Evolutionary conservation across 208 protist species (phyloP), one percentile per base, ranked within the genome.

Genomic region (Crithidia expoeki): DNA sequence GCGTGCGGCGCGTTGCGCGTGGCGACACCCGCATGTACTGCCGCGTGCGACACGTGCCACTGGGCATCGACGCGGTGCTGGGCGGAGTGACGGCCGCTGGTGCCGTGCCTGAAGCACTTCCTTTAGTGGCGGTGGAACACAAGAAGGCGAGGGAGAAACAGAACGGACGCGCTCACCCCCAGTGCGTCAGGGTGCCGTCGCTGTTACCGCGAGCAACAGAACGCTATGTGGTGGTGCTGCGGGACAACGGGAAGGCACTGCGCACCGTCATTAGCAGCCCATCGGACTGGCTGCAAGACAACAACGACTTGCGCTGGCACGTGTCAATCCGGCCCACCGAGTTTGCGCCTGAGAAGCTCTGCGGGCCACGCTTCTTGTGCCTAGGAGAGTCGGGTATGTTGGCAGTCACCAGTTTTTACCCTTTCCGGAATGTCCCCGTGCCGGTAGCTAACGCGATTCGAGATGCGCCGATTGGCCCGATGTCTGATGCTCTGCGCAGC

Each of bases 401-500:
- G 0, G 65, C 65, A 2, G 17, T 28, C 1, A 27, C 61, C 19
- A 61, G 27, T 21, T 61, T 62, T 42, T 16, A 30, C 19, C 14
- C 52, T 0, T 52, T 42, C 3, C 38, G 53, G 2, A 36, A 61
- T 9, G 51, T 70, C 10, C 65, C 34, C 1, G 50, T 40, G 28
- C 19, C 34, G 17, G 65, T 70, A 30, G 67, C 67, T 10, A 73
- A 65, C 4, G 42, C 57, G 19, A 55, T 73, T 16, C 57, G 56
- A 23, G 57, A 47, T 11, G 67, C 67, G 2, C 57, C 67, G 32
- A 21, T 16, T 4, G 57, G 67, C 0, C 57, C 67, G 2, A 61
- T 65, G 67, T 65, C 67, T n/a, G 57, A 64, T 6, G 32, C 17
- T 34, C 57, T 73, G 49, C 55, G 67, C 57, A 73, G 67, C 36